Conservation (phyloP, 805 yeast species). For the Saccharomycopsis fibuligera region DNA sequence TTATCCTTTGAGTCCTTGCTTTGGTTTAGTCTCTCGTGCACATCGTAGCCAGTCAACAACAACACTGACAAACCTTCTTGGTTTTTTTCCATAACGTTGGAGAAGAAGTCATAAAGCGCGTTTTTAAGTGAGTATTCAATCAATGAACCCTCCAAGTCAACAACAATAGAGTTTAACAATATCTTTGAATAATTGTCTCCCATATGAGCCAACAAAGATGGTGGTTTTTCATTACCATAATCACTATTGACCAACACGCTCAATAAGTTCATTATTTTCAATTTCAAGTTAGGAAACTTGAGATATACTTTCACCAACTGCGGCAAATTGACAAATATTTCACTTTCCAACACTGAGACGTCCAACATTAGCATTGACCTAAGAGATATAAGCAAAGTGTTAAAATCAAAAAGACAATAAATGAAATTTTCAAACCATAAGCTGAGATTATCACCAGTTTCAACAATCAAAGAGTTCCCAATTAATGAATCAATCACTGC, state of each 20-base stretch:
- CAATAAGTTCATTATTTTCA: conserved; percentile 47
- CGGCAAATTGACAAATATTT: conserved; percentile 50
- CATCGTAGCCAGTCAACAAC: conserved; percentile 55
- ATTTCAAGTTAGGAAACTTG: conserved; percentile 41
- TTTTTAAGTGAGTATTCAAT: conserved; percentile 49
- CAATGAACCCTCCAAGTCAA: conserved; percentile 53
- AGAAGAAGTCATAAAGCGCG: conserved; percentile 54
- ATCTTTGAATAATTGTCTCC: conserved; percentile 58
- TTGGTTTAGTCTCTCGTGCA: conserved; percentile 26
- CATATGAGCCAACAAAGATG: conserved; percentile 76
- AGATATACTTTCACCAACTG: conserved; percentile 53
- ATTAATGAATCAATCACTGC: conserved; percentile 34
- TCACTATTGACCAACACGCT: conserved; percentile 49
- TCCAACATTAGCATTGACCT: conserved; percentile 41
- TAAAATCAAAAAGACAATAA: conserved; percentile 45
- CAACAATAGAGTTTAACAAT: conserved; percentile 51
- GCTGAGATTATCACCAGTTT: conserved; percentile 37
- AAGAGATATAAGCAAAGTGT: conserved; percentile 49
- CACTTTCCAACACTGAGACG: conserved; percentile 58
- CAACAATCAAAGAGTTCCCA: conserved; percentile 21
- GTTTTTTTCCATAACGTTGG: conserved; percentile 61
- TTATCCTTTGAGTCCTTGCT: conserved; percentile 2
- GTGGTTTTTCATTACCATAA: conserved; percentile 35
- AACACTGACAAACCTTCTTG: conserved; percentile 75
- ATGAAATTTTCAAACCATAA: conserved; percentile 46